Evolutionary conservation across 1,139 yeast genomes (phyloP).

Genomic region (Lizanozyma gosingica): DNA sequence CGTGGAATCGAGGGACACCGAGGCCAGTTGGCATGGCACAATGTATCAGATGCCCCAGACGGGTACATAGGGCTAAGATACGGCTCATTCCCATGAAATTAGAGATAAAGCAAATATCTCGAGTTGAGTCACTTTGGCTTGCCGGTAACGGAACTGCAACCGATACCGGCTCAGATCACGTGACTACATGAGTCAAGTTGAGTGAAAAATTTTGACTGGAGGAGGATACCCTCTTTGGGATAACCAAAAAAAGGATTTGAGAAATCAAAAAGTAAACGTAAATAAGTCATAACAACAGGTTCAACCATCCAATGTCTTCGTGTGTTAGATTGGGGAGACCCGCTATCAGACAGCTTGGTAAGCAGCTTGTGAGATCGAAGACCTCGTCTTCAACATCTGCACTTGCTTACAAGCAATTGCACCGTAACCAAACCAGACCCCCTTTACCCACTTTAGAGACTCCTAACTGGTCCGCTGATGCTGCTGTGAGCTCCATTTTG

Average conservation of each 20-base stretch:
- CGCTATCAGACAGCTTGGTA: not conserved
- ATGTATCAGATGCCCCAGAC: conserved; percentile 19
- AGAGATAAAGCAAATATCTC: no score
- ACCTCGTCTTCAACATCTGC: conserved; percentile 77
- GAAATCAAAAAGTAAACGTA: no score
- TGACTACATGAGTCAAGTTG: not conserved
- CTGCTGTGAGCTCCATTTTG: conserved; percentile 90
- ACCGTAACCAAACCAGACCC: conserved; percentile 79
- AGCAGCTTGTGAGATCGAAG: conserved; percentile 15
- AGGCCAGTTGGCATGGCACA: conserved; percentile 9
- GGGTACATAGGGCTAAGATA: conserved; percentile 41
- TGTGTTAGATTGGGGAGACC: not conserved
- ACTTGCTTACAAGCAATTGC: conserved; percentile 85
- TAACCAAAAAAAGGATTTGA: no score
- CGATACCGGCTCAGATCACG: not conserved
- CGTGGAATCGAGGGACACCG: conserved; percentile 39
- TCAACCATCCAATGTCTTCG: not conserved
- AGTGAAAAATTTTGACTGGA: not conserved
- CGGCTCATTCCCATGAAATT: conserved; percentile 26
- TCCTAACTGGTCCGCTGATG: conserved; percentile 91
- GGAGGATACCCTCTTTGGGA: no score
- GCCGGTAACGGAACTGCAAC: not conserved
- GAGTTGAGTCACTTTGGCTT: no score
- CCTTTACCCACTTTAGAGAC: conserved; percentile 92
- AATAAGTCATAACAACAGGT: no score